Percentiles rank a stretch among this genome's conserved stretches.
Evolutionary conservation across 1,284 basidiomycete species (phyloP).

Genomic region (Peniophora sp.): DNA sequence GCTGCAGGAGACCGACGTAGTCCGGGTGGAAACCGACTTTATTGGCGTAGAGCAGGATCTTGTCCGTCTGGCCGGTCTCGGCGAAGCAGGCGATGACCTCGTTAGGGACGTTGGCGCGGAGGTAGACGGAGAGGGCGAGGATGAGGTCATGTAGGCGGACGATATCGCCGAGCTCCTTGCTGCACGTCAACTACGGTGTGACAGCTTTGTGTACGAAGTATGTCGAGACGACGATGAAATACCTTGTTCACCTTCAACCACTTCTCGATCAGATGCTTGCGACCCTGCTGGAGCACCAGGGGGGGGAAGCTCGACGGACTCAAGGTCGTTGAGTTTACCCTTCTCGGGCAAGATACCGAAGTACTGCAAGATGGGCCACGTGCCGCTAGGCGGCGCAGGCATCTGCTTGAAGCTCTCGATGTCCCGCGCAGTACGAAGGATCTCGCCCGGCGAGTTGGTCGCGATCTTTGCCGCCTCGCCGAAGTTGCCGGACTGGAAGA

Average conservation of each 20-base stretch:
- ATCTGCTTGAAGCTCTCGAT: conserved; percentile 98
- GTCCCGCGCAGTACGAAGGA: conserved; percentile 90
- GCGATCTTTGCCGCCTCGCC: conserved; percentile 98
- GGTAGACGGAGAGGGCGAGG: conserved; percentile 96
- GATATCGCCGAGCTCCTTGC: conserved; percentile 97
- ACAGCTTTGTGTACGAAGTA: conserved; percentile 5
- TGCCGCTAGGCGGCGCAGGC: conserved; percentile 82
- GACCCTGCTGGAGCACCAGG: conserved; percentile 95
- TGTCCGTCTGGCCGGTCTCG: conserved; percentile 97
- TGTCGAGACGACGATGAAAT: neutral
- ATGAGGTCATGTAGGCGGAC: conserved; percentile 96
- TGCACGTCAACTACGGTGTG: conserved; percentile 78
- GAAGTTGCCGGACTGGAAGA: conserved; percentile 89
- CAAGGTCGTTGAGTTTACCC: conserved; percentile 94
- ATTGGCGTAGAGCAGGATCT: conserved; percentile 97
- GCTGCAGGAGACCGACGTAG: conserved; percentile 90
- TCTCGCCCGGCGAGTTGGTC: conserved; percentile 76
- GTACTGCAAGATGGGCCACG: conserved; percentile 97
- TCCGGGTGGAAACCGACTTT: conserved; percentile 95
- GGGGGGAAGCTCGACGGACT: conserved; percentile 93
- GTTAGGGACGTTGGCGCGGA: conserved; percentile 96
- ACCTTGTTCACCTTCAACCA: conserved; percentile 99
- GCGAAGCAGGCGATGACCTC: conserved; percentile 99
- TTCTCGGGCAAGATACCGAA: conserved; percentile 98
- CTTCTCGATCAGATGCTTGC: conserved; percentile 97